phyloP scores from a whole-genome alignment of 2,329 filamentous ascomycete species.

The Thelonectria rubi region DNA sequence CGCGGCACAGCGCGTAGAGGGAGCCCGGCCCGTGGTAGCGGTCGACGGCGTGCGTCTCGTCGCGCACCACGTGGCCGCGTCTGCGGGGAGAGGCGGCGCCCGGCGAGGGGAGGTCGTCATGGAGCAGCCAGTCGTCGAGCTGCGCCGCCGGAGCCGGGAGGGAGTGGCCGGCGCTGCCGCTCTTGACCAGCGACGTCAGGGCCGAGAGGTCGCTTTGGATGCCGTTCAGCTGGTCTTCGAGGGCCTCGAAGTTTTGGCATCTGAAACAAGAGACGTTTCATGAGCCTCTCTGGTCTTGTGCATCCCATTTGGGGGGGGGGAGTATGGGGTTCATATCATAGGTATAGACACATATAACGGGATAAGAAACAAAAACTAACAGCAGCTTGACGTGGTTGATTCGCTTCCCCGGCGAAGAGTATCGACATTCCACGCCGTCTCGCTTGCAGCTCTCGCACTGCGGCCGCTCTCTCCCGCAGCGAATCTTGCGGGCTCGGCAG shows the following conservation, averaged over 20 bases:
- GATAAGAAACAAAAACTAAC: slow-evolving; percentile 31
- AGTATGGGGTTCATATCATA: slow-evolving; percentile 16
- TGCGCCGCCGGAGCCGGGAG: slow-evolving; percentile 9
- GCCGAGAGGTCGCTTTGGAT: slow-evolving; percentile 42
- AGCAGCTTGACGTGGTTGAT: slow-evolving; percentile 43
- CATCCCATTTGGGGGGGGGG: neutral
- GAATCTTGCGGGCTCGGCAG: slow-evolving; percentile 41
- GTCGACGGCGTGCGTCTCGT: slow-evolving; percentile 32
- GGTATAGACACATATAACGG: neutral
- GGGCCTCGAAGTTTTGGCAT: slow-evolving; percentile 42
- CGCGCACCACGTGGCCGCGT: slow-evolving; percentile 35
- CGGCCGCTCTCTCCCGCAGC: slow-evolving; percentile 41
- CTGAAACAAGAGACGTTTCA: slow-evolving; percentile 31
- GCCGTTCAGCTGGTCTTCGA: slow-evolving; percentile 40
- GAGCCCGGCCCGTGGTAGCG: slow-evolving; percentile 40
- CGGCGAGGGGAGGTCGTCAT: too few relatives aligned
- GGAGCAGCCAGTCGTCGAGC: slow-evolving; percentile 24
- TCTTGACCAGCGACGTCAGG: slow-evolving; percentile 39
- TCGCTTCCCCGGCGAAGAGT: slow-evolving; percentile 42
- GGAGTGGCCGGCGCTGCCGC: slow-evolving; percentile 24
- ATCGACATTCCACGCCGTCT: slow-evolving; percentile 43
- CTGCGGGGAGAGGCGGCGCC: slow-evolving; percentile 1
- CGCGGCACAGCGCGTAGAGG: slow-evolving; percentile 38
- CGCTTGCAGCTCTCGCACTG: slow-evolving; percentile 43
- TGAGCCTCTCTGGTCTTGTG: slow-evolving; percentile 32